phyloP scores from a whole-genome alignment of 1,139 yeast genomes.

The Saccharomycopsis phalli region DNA sequence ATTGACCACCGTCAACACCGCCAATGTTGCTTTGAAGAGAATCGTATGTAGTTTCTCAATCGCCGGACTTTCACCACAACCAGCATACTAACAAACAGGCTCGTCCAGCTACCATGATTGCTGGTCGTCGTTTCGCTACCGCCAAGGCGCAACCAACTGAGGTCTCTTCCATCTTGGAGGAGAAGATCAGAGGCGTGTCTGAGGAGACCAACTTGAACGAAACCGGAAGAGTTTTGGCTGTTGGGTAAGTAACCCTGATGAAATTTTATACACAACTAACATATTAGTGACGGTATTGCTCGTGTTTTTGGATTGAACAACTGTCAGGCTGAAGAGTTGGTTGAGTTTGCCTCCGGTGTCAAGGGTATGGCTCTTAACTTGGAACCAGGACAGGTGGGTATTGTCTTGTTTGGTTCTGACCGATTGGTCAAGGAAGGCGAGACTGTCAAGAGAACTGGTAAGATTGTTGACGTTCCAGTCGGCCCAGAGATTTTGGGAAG shows the following conservation, averaged over 20 bases:
- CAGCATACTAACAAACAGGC: constrained; percentile 34
- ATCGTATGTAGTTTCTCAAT: constrained; percentile 13
- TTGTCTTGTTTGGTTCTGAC: constrained; percentile 99
- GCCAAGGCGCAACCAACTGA: constrained; percentile 99
- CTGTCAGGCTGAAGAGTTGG: constrained; percentile 99
- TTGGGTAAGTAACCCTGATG: too few species aligned
- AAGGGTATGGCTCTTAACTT: constrained; percentile 99
- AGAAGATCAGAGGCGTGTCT: constrained; percentile 98
- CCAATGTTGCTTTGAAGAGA: constrained; percentile 19
- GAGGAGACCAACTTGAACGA: constrained; percentile 97
- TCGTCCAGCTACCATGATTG: constrained; percentile 61
- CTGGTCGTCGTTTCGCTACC: constrained; percentile 77
- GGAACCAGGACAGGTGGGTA: constrained; percentile 99
- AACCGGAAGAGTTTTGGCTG: constrained; percentile 98
- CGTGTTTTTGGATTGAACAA: constrained; percentile 99
- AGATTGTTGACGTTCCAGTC: constrained; percentile 98
- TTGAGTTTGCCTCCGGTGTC: constrained; percentile 98
- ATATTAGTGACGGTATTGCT: constrained; percentile 99
- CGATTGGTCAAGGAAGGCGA: constrained; percentile 99
- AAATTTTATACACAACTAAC: constrained; percentile 29
- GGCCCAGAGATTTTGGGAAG: constrained; percentile 98
- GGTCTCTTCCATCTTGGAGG: constrained; percentile 97
- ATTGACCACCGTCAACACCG: constrained; percentile 17
- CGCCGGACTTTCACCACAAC: neutral
- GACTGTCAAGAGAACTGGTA: constrained; percentile 99